Evolutionary conservation across 257 asterid genomes (phyloP).

Genomic region (Gentiana dahurica): DNA sequence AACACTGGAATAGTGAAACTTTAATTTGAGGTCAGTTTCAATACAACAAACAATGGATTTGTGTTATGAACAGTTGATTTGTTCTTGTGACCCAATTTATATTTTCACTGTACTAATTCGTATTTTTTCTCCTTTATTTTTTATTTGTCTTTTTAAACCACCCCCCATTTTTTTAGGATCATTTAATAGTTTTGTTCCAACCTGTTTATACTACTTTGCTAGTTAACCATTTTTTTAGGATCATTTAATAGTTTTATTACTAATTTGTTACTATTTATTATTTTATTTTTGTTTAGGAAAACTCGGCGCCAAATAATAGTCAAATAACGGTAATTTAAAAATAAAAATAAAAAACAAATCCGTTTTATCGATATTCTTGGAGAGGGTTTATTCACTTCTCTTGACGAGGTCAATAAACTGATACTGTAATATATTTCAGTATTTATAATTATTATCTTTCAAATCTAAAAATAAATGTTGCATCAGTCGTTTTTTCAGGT

Average conservation of each 20-base stretch:
- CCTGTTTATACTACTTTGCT: no score
- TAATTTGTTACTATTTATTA: background rate
- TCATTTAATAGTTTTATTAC: background rate
- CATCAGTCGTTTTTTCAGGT: background rate
- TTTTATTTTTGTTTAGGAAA: background rate
- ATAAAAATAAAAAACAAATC: constrained; percentile 1
- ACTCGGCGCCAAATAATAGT: background rate
- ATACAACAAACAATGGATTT: no score
- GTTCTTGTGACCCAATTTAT: no score
- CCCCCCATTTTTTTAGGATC: no score
- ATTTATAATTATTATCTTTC: background rate
- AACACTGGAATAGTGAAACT: no score
- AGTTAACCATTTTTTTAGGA: no score
- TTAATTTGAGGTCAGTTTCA: no score
- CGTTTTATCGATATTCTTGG: constrained; percentile 6
- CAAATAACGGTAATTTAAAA: constrained; percentile 6
- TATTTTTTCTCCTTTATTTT: no score
- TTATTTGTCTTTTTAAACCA: no score
- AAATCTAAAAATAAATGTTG: background rate
- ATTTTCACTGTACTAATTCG: no score
- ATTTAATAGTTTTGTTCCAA: no score
- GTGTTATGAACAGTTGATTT: no score
- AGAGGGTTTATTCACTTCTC: constrained; percentile 4
- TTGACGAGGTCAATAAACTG: constrained; percentile 11
- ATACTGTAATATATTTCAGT: background rate